A percentile compares a stretch with the other conserved stretches of the same genome.
phyloP scores from a whole-genome alignment of 1,284 basidiomycete genomes.

The Malassezia caprae region DNA sequence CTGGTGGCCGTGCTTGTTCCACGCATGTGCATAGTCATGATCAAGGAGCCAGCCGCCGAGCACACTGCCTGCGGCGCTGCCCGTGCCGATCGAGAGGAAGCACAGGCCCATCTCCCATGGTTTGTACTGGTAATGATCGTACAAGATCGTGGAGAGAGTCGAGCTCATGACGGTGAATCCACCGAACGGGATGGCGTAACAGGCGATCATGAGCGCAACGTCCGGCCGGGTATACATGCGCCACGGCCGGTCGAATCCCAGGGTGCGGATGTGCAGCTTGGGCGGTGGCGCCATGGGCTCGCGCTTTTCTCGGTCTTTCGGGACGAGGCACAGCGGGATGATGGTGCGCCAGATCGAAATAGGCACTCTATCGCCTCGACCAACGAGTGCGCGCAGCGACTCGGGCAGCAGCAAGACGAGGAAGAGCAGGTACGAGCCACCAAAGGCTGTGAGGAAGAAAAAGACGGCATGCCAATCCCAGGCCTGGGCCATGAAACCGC shows the following conservation, averaged over 20 bases:
- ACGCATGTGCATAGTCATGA: constrained; percentile 7
- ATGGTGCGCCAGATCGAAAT: constrained; percentile 14
- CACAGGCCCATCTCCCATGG: constrained; percentile 62
- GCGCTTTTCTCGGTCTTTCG: background rate
- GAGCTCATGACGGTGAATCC: constrained; percentile 61
- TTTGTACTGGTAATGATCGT: constrained; percentile 55
- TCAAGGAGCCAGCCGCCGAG: constrained; percentile 15
- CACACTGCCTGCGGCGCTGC: constrained; percentile 20
- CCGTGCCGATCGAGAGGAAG: constrained; percentile 58
- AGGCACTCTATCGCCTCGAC: constrained; percentile 36
- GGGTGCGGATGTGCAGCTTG: constrained; percentile 21
- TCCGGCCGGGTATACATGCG: constrained; percentile 29
- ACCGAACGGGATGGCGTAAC: constrained; percentile 57
- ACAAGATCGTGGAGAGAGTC: constrained; percentile 60
- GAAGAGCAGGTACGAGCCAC: constrained; percentile 54
- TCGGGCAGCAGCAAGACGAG: constrained; percentile 58
- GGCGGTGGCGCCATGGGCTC: constrained; percentile 13
- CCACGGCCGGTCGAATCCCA: constrained; percentile 25
- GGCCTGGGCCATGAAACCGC: constrained; percentile 16
- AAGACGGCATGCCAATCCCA: constrained; percentile 54
- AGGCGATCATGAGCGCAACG: constrained; percentile 39
- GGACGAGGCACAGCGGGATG: background rate
- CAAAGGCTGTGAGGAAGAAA: constrained; percentile 63
- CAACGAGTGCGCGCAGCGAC: constrained; percentile 53
- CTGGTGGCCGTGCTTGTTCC: background rate